A percentile compares a stretch with the other conserved stretches of the same genome.
Conservation (phyloP, 2,329 filamentous ascomycete genomes). For the Clonostachys rosea region DNA sequence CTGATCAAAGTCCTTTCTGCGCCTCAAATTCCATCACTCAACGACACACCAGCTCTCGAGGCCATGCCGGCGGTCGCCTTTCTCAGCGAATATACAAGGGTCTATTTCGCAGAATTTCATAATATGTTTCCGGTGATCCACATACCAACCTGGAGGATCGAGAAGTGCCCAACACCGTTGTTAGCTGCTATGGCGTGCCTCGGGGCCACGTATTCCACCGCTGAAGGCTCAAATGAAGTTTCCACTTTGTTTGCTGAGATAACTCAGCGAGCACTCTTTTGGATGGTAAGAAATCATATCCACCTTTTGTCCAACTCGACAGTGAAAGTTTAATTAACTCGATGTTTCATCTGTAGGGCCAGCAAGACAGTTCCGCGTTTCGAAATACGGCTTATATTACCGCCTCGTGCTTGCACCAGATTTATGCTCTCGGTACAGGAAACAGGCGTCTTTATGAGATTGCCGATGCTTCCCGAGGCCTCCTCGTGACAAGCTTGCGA, state of each 20-base stretch:
- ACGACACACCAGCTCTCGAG: conserved; percentile 1
- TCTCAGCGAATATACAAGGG: conserved; percentile 5
- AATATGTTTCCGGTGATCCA: conserved; percentile 20
- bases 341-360: neutral
- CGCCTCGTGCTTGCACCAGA: conserved; percentile 20
- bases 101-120: conserved; percentile 18
- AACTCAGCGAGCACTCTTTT: conserved; percentile 17
- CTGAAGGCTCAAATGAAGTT: conserved; percentile 6
- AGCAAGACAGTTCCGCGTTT: neutral
- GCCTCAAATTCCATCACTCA: neutral
- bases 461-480: conserved; percentile 17
- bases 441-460: conserved; percentile 20
- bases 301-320: too few species aligned
- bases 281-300: conserved; percentile 17
- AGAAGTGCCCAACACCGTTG: conserved; percentile 12
- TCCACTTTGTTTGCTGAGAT: conserved; percentile 13
- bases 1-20: neutral
- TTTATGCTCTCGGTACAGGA: conserved; percentile 22
- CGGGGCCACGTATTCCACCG: conserved; percentile 13
- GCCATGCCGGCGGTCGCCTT: neutral
- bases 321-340: too few species aligned
- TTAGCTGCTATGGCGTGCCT: conserved; percentile 20
- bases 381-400: conserved; percentile 16
- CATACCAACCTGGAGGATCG: conserved; percentile 16
- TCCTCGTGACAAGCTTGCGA: conserved; percentile 17